Percentiles rank a stretch among this genome's conserved stretches.
These are phyloP conservation scores for Digitaria exilis DNA, from an alignment of 202 grass and related monocot species.

Conservation along the genomic window DNA sequence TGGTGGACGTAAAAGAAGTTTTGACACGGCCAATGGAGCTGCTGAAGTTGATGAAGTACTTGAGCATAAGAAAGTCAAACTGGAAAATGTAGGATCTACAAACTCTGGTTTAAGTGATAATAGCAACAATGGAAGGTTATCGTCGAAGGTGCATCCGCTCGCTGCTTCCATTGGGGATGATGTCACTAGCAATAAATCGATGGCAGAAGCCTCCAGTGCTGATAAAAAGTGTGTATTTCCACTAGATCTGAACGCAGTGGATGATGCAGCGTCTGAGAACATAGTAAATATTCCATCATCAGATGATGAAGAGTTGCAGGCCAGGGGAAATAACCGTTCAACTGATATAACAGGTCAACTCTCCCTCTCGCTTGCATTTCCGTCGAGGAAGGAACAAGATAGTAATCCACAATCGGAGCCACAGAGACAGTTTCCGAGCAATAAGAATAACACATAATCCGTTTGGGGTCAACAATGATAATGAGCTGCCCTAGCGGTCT, in stretches of 20 bases:
- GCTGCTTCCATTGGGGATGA: conserved; percentile 29
- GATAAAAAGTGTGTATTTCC: conserved; percentile 51
- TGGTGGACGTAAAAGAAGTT: conserved; percentile 44
- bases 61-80: conserved; percentile 56
- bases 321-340: conserved; percentile 16
- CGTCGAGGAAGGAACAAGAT: conserved; percentile 31
- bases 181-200: conserved; percentile 24
- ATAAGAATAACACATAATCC: not conserved
- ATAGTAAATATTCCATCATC: conserved; percentile 39
- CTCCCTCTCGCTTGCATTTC: conserved; percentile 48
- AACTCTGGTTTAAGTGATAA: conserved; percentile 33
- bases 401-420: conserved; percentile 12
- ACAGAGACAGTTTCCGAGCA: conserved; percentile 11
- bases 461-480: conserved; percentile 24
- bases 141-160: conserved; percentile 44
- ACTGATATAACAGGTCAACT: conserved; percentile 26
- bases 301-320: conserved; percentile 43
- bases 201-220: conserved; percentile 30
- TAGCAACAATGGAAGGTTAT: conserved; percentile 39
- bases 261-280: conserved; percentile 27
- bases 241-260: conserved; percentile 49
- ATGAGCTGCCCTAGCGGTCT: not conserved
- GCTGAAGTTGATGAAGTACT: conserved; percentile 33
- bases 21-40: conserved; percentile 35
- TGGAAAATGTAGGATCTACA: conserved; percentile 35